These are phyloP conservation scores for Heimioporus sp. DNA, from an alignment of 768 basidiomycete genomes.

Conservation along the genomic window DNA sequence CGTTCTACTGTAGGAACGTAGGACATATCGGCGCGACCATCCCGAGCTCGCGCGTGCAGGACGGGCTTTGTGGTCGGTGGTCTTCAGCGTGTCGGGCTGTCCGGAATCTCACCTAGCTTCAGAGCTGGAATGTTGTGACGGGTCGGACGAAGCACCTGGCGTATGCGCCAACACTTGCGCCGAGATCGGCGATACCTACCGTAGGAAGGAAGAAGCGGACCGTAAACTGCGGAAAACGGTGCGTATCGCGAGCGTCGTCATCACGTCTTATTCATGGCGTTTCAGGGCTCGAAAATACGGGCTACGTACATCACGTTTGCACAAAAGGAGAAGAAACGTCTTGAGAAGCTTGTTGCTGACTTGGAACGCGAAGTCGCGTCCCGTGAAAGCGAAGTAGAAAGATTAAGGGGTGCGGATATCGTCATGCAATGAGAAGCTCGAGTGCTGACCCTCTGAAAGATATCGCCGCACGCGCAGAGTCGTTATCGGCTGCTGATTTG, in stretches of 20 bases:
- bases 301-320: slow-evolving; percentile 85
- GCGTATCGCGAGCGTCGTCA: slow-evolving; percentile 20
- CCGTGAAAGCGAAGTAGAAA: slow-evolving; percentile 69
- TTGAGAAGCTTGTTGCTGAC: slow-evolving; percentile 62
- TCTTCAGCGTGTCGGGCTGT: neutral
- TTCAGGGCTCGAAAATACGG: slow-evolving; percentile 88
- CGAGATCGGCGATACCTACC: slow-evolving; percentile 68
- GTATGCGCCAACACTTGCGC: slow-evolving; percentile 78
- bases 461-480: slow-evolving; percentile 75
- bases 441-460: slow-evolving; percentile 42
- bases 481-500: slow-evolving; percentile 72
- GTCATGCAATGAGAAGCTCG: neutral
- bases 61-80: slow-evolving; percentile 87
- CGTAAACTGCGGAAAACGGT: slow-evolving; percentile 80
- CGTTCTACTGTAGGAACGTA: slow-evolving; percentile 83
- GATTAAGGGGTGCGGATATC: slow-evolving; percentile 56
- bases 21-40: slow-evolving; percentile 86
- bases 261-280: neutral
- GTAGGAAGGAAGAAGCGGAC: slow-evolving; percentile 68
- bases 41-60: slow-evolving; percentile 79
- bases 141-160: slow-evolving; percentile 85
- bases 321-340: slow-evolving; percentile 81
- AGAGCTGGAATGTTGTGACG: slow-evolving; percentile 96
- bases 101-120: slow-evolving; percentile 13
- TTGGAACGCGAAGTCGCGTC: slow-evolving; percentile 56